Evolutionary conservation across 2,329 filamentous ascomycete species (phyloP).

Genomic region (Colletotrichum lupini): DNA sequence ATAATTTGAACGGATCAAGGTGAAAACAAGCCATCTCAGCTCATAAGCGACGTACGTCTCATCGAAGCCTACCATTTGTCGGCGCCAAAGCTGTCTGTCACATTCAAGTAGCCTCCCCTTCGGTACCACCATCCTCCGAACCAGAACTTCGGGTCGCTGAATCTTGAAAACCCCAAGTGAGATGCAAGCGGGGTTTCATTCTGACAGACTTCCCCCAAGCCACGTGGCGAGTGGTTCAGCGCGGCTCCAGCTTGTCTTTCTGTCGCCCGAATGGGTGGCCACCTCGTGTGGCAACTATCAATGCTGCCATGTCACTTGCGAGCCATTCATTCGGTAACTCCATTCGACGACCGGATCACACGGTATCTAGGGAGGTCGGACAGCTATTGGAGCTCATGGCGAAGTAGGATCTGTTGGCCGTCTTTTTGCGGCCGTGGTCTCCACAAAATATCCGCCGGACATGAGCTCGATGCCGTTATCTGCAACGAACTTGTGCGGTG

Average conservation of each 20-base stretch:
- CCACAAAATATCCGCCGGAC: background rate
- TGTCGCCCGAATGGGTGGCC: background rate
- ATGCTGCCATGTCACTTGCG: too few relatives aligned
- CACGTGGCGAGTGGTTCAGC: background rate
- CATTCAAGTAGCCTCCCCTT: background rate
- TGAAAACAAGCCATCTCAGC: background rate
- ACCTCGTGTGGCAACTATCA: background rate
- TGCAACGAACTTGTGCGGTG: background rate
- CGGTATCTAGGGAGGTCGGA: background rate
- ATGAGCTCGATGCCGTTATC: background rate
- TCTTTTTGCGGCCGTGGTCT: background rate
- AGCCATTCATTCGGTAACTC: background rate
- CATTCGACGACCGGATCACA: background rate
- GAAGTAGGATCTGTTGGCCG: background rate
- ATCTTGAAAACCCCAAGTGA: background rate
- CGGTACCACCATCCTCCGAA: background rate
- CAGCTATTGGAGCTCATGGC: background rate
- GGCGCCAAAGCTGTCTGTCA: background rate
- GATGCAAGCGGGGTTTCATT: background rate
- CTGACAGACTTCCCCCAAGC: background rate
- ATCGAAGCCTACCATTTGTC: background rate
- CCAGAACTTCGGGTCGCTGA: background rate
- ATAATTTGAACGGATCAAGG: background rate
- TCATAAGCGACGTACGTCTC: background rate
- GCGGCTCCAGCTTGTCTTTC: background rate